phyloP scores from a whole-genome alignment of 176 grass and related monocot genomes.

The Carex kokanica region DNA sequence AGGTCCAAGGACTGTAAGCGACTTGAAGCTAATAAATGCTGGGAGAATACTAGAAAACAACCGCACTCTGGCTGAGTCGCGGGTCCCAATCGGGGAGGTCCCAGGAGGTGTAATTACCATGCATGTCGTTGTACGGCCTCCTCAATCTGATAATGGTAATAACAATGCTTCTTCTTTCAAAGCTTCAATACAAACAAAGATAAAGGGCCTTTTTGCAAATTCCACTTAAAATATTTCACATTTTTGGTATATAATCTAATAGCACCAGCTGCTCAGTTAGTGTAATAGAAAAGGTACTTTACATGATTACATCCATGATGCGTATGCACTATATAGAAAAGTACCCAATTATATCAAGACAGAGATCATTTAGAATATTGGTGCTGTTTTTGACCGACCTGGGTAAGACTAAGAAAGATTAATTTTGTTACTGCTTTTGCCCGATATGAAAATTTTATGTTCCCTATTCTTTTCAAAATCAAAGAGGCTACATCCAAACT shows the following conservation, averaged over 20 bases:
- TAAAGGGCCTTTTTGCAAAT: conserved; percentile 23
- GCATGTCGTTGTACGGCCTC: conserved; percentile 86
- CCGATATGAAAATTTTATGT: background rate
- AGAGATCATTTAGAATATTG: background rate
- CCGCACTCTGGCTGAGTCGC: conserved; percentile 63
- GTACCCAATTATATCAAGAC: background rate
- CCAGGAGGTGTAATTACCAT: conserved; percentile 89
- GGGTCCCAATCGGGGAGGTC: conserved; percentile 71
- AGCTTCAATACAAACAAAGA: background rate
- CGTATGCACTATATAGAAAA: no score
- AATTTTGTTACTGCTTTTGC: background rate
- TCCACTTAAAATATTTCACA: background rate
- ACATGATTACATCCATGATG: no score
- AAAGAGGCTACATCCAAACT: background rate
- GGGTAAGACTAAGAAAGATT: background rate
- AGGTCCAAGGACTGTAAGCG: conserved; percentile 68
- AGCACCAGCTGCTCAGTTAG: background rate
- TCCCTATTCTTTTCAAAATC: background rate
- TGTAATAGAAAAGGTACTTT: background rate
- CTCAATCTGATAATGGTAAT: conserved; percentile 67
- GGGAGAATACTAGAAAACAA: conserved; percentile 92
- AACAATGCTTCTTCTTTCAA: conserved; percentile 42
- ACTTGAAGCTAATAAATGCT: conserved; percentile 92
- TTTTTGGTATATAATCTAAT: background rate
- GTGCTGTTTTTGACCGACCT: background rate